These are phyloP conservation scores for Leccinum arenicola DNA, from an alignment of 768 basidiomycete genomes.

Conservation along the genomic window DNA sequence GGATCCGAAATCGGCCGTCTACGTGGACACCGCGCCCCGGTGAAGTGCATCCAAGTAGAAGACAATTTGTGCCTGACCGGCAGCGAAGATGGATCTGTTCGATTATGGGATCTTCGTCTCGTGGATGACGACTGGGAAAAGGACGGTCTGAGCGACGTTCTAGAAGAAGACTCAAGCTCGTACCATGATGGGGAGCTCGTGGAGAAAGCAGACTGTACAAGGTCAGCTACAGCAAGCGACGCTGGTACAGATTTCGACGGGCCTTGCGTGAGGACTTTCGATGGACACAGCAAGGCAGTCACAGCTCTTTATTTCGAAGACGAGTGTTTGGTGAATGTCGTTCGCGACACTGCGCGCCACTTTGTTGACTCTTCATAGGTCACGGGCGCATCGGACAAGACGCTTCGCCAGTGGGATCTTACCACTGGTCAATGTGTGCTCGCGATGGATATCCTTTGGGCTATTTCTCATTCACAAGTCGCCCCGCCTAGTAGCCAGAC, in stretches of 20 bases:
- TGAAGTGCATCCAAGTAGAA: conserved; percentile 93
- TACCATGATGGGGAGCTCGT: conserved; percentile 35
- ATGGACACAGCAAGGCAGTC: conserved; percentile 92
- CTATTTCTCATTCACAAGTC: conserved; percentile 83
- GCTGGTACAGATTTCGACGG: conserved; percentile 44
- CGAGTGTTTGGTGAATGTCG: conserved; percentile 71
- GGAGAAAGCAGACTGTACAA: conserved; percentile 40
- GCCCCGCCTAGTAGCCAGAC: conserved; percentile 39
- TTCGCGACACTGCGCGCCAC: not conserved
- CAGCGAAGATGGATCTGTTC: conserved; percentile 79
- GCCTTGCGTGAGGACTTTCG: conserved; percentile 67
- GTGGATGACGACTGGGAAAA: conserved; percentile 70
- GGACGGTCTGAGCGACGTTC: conserved; percentile 58
- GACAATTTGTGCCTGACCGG: conserved; percentile 89
- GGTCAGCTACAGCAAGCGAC: conserved; percentile 37
- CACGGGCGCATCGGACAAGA: conserved; percentile 97
- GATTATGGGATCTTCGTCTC: conserved; percentile 87
- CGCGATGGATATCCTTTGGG: conserved; percentile 99
- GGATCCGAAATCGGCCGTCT: conserved; percentile 86
- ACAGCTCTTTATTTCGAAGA: conserved; percentile 96
- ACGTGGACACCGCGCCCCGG: conserved; percentile 73
- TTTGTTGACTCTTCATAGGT: conserved; percentile 53
- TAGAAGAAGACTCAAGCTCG: conserved; percentile 55
- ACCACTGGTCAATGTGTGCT: conserved; percentile 96
- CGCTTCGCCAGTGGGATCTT: conserved; percentile 97